phyloP scores from a whole-genome alignment of 129 eudicot species.

The Sambucus nigra region DNA sequence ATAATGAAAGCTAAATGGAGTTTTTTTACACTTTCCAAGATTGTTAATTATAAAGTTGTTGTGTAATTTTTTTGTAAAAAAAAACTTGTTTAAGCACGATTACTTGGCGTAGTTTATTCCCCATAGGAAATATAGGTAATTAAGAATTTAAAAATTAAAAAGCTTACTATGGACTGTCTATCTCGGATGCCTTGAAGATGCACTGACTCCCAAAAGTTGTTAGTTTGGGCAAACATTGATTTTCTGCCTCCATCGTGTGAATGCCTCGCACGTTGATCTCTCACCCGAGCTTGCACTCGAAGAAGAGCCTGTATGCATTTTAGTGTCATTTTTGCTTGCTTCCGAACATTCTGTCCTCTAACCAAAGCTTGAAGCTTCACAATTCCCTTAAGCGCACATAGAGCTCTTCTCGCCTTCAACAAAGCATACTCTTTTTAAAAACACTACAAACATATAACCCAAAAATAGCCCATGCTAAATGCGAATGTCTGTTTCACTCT shows the following conservation, averaged over 20 bases:
- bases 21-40: too few relatives aligned
- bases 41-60: too few relatives aligned
- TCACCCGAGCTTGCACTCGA: conserved; percentile 67
- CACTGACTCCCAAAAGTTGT: conserved; percentile 57
- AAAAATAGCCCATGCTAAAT: too few relatives aligned
- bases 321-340: conserved; percentile 67
- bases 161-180: conserved; percentile 52
- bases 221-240: conserved; percentile 60
- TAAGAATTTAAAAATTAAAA: not conserved
- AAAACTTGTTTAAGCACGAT: too few relatives aligned
- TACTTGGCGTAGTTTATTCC: too few relatives aligned
- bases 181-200: conserved; percentile 47
- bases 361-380: conserved; percentile 95
- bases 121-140: too few relatives aligned
- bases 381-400: conserved; percentile 67
- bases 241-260: conserved; percentile 63
- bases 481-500: too few relatives aligned
- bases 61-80: too few relatives aligned
- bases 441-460: too few relatives aligned
- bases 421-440: not conserved
- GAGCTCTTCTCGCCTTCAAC: conserved; percentile 75
- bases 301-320: conserved; percentile 81
- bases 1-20: too few relatives aligned
- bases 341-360: conserved; percentile 79
- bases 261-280: conserved; percentile 55